phyloP scores from a whole-genome alignment of 176 grass and related monocot species.

The Thalia dealbata region DNA sequence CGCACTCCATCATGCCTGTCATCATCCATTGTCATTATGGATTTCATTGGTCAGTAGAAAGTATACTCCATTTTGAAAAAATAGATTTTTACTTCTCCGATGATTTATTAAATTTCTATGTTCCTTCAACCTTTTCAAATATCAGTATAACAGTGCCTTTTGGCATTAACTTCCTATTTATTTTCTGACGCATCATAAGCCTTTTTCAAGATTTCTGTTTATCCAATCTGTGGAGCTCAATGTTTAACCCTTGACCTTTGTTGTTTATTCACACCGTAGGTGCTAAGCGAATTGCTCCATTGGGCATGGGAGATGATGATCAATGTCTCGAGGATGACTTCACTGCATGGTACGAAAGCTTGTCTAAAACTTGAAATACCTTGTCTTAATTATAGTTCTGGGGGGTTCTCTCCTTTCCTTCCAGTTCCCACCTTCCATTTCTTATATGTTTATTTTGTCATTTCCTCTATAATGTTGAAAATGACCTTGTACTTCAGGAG shows the following conservation, averaged over 20 bases:
- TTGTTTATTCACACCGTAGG: conserved; percentile 26
- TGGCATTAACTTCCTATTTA: not conserved
- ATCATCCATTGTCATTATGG: too few species aligned
- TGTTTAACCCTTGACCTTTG: not conserved
- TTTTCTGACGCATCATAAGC: not conserved
- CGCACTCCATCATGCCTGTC: too few species aligned
- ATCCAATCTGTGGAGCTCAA: not conserved
- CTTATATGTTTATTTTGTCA: conserved; percentile 3
- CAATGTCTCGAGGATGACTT: conserved; percentile 95
- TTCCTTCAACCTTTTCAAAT: too few species aligned
- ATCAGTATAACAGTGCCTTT: too few species aligned
- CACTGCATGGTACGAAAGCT: conserved; percentile 59
- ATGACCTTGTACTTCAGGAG: conserved; percentile 44
- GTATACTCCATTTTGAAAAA: too few species aligned
- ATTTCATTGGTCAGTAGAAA: too few species aligned
- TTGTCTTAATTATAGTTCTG: not conserved
- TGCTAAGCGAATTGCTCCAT: conserved; percentile 62
- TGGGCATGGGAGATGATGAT: conserved; percentile 88
- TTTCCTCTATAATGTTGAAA: not conserved
- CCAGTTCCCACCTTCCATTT: not conserved
- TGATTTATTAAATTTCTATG: too few species aligned
- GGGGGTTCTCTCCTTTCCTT: not conserved
- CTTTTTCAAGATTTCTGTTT: not conserved
- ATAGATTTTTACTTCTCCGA: too few species aligned
- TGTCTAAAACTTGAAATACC: not conserved